phyloP scores from a whole-genome alignment of 495 filamentous ascomycete genomes.

The Talaromyces borbonicus region DNA sequence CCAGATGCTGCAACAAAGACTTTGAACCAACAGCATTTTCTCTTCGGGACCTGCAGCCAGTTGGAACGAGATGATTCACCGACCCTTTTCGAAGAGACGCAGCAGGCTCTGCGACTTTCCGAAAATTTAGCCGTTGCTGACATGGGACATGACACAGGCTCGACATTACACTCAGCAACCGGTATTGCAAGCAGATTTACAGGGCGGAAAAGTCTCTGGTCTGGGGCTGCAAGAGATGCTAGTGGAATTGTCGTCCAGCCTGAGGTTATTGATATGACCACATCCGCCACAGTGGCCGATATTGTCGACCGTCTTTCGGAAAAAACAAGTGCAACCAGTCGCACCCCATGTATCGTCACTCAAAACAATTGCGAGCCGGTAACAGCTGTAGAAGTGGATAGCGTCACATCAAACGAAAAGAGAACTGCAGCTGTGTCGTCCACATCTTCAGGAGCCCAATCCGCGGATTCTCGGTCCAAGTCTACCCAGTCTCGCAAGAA shows the following conservation, averaged over 20 bases:
- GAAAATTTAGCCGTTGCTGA: constrained; percentile 15
- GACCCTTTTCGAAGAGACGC: constrained; percentile 53
- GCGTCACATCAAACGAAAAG: no score
- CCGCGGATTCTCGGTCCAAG: background rate
- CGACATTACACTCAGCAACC: constrained; percentile 3
- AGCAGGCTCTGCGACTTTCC: constrained; percentile 59
- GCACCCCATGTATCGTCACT: background rate
- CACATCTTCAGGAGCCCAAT: no score
- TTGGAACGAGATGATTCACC: constrained; percentile 69
- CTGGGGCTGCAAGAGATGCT: constrained; percentile 52
- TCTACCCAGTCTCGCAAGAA: background rate
- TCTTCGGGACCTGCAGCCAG: constrained; percentile 92
- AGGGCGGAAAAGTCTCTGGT: constrained; percentile 48
- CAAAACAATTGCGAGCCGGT: background rate
- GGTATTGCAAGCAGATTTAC: constrained; percentile 18
- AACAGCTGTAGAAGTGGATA: background rate
- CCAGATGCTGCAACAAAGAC: constrained; percentile 61
- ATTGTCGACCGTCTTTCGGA: background rate
- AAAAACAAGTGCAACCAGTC: background rate
- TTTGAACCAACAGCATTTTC: constrained; percentile 64
- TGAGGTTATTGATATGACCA: constrained; percentile 47
- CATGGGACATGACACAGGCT: background rate
- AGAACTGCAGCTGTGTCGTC: no score
- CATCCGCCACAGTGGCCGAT: constrained; percentile 23
- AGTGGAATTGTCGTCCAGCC: constrained; percentile 50